A percentile compares a stretch with the other conserved stretches of the same genome.
Evolutionary conservation across 805 yeast genomes (phyloP).

Genomic region (Suhomyces sp.): DNA sequence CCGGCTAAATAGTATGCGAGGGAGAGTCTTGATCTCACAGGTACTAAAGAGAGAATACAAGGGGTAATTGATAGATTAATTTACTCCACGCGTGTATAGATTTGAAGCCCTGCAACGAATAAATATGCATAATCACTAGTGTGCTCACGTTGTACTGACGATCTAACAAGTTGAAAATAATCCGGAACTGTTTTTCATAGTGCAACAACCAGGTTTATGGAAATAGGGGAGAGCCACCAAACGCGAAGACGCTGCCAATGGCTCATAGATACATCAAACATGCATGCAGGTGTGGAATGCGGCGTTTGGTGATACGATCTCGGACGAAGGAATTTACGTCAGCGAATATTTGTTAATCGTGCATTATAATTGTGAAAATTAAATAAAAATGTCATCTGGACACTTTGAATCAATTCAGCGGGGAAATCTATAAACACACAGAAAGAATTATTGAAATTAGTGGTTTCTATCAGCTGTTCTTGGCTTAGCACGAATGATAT

Average conservation of each 20-base stretch:
- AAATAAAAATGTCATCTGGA: background rate
- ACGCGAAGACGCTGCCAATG: background rate
- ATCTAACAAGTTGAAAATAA: background rate
- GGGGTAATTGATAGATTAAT: background rate
- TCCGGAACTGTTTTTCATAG: background rate
- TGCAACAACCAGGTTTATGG: background rate
- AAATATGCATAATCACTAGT: background rate
- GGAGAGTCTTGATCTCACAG: background rate
- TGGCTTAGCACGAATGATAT: slow-evolving; percentile 95
- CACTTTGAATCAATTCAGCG: background rate
- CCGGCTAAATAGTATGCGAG: background rate
- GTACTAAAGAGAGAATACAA: background rate
- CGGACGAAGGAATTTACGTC: background rate
- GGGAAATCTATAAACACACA: background rate
- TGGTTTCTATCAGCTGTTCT: slow-evolving; percentile 88
- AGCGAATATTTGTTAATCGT: background rate
- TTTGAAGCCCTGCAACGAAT: background rate
- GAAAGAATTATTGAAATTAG: slow-evolving; percentile 10
- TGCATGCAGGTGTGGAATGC: background rate
- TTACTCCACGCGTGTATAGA: background rate
- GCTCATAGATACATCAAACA: background rate
- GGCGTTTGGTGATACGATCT: background rate
- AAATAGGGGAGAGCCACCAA: background rate
- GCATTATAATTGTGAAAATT: background rate
- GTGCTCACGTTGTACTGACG: background rate